Conservation (phyloP, 2,329 filamentous ascomycete species). For the Blastomyces gilchristii region DNA sequence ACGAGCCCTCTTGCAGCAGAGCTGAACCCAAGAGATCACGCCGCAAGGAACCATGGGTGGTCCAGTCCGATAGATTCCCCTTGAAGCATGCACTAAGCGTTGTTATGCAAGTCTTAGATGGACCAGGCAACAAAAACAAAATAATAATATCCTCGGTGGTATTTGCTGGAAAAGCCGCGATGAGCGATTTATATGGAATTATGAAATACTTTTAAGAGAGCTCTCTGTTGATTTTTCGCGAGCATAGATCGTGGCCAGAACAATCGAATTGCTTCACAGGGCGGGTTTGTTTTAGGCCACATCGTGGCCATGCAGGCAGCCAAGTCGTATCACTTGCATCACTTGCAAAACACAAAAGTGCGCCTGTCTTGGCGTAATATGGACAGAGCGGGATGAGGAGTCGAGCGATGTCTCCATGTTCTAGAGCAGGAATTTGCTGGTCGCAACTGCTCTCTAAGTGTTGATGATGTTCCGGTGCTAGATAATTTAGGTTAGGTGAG, state of each 20-base stretch:
- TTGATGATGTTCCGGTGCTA: neutral
- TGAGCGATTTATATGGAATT: neutral
- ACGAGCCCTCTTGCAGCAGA: too few species aligned
- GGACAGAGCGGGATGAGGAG: neutral
- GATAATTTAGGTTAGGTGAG: neutral
- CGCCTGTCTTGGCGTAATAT: neutral
- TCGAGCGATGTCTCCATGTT: neutral
- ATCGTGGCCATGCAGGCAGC: neutral
- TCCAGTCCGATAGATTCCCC: neutral
- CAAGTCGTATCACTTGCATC: neutral
- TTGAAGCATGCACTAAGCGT: neutral
- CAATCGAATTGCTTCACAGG: neutral
- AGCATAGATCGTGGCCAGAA: neutral
- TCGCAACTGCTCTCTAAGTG: neutral
- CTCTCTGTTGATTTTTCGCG: neutral
- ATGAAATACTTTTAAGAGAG: neutral
- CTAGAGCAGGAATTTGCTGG: neutral
- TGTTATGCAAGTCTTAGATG: neutral
- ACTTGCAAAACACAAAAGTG: neutral
- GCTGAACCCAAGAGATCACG: neutral
- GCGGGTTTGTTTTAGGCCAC: neutral
- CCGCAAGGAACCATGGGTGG: neutral
- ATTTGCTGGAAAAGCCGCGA: neutral
- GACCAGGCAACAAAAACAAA: neutral
- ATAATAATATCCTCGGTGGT: neutral